Evolutionary conservation across 164 flowering plant species (phyloP), one percentile per base, ranked within the genome.

Genomic region (Tetracentron sinense): DNA sequence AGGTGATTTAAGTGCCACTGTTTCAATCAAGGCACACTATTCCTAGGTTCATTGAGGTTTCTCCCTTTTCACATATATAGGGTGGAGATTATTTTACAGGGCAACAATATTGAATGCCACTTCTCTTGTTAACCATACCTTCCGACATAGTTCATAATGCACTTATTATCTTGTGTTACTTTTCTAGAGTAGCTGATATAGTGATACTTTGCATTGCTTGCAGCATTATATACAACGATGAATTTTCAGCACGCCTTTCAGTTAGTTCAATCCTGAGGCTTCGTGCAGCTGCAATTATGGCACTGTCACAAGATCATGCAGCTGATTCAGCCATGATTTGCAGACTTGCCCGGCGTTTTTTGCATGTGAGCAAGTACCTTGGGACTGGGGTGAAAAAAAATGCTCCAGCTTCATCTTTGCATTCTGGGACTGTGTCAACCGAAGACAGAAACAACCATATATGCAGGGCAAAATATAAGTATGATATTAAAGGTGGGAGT

Each of bases 201-300:
- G 46, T 29, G 42, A 16, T 33, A 5, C 14, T 33, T 19, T 62
- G 56, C 17, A 42, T 57, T 52, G 21, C 63, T 58, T 81, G 74
- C 89, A 90, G 97, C 78, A 77, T 91, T 62, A 71, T 91, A 33
- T 75, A 79, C 69, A 66, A 82, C 70, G 80, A 85, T 73, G 97
- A 91, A 72, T 88, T 88, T 71, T 91, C 97, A 19, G 51, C 97
- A 38, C 89, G 89, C 48, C 95, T 91, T 65, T 91, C 97, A 47
- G 79, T 85, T 69, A 78, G 79, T 46, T 88, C 97, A 15, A 74
- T 91, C 63, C 48, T 85, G 54, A 80, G 95, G 70, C 91, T 91
- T 63, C 91, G 88, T 42, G 88, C 88, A 61, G 83, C 90, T 42
- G 87, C 95, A 8, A 75, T 88, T 27, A 76, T 70, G 23, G 86